Evolutionary conservation across 129 eudicot species (phyloP), one percentile per base, ranked within the genome.

Genomic region (Flaveria brownii): DNA sequence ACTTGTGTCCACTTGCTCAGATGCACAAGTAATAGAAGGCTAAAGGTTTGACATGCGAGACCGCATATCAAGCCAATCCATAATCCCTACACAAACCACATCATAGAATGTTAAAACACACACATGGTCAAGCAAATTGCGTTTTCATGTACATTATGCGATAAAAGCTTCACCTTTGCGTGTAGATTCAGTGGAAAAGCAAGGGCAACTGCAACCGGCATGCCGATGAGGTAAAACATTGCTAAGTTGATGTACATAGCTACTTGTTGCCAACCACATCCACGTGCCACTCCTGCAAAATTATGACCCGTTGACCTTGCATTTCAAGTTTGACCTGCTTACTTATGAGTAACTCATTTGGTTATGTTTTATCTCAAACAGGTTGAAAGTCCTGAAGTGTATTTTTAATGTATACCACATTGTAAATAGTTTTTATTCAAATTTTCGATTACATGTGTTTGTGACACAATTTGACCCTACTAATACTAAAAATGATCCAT

Each of bases 201-300:
- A 42, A 93, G 89, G 13, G 87, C 25, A 42, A 52, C 43, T 0
- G 98, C 96, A 16, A 87, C 71, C 4, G 92, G 88, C 89, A 87
- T 85, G 68, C 97, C 98, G 62, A 90, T 80, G 22, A 78, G 41
- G 70, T 78, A 78, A 70, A 78, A 90, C 69, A 86, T 82, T 76
- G 78, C 82, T 50, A 93, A 68, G 78, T 88, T 90, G 63, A 87
- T 80, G 68, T 20, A 84, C 74, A 82, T 78, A 0, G 89, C 89
- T 56, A 82, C n/a, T 71, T 83, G 89, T 64, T 93, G 97, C 97
- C 91, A 93, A 41, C 97, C 97, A 23, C 97, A 88, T 57, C 98
- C 98, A 42, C 97, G 84, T 20, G 92, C 86, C 74, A 85, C 97
- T 49, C 98, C 98, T 93, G 82, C 61, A 80, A 10, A 54, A 30